Evolutionary conservation across 345 rosid genomes (phyloP), one percentile per base, ranked within the genome.

Genomic region (Rhizophora mangle): DNA sequence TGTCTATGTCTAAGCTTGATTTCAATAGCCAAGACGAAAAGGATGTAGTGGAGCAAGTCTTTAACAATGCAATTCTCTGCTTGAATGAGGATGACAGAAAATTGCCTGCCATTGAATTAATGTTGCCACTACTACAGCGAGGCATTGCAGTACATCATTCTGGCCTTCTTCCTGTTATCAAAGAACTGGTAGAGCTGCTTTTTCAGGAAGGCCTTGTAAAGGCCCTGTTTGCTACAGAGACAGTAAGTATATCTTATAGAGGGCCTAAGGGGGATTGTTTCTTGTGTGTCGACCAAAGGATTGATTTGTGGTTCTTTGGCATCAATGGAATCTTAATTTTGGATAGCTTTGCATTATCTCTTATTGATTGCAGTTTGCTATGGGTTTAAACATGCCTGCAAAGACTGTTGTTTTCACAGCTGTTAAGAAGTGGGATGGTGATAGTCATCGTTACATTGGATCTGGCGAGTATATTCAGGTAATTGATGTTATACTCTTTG

Each of bases 341-440:
- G 4, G 49, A 43, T 43, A 43, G 49, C 49, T 43, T 43, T 43
- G 19, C 49, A 43, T 43, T 13, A 56, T 56, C 52, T 63, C 30
- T 37, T 61, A 9, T 57, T 61, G 81, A 52, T 80, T 64, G 60
- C 89, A 95, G 98, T 95, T 95, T 84, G 98, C 99, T 59, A 95
- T 95, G 99, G 99, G 99, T 63, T 86, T 92, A 76, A 95, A 95
- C 80, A 95, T 95, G 99, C 99, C 96, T 29, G 99, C 98, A 71
- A 95, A 95, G 81, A 95, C 99, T 67, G 99, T 95, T 65, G 92
- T 95, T 56, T 95, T 95, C 68, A 92, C 96, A 74, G 78, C 96
- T 68, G 92, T 92, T 69, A 92, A 84, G 86, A 95, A 95, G 89
- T 90, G 96, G 96, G 99, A 95, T 83, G 98, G 98, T 72, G 98